Evolutionary conservation across 345 rosid species (phyloP).

Genomic region (Toxicodendron radicans): DNA sequence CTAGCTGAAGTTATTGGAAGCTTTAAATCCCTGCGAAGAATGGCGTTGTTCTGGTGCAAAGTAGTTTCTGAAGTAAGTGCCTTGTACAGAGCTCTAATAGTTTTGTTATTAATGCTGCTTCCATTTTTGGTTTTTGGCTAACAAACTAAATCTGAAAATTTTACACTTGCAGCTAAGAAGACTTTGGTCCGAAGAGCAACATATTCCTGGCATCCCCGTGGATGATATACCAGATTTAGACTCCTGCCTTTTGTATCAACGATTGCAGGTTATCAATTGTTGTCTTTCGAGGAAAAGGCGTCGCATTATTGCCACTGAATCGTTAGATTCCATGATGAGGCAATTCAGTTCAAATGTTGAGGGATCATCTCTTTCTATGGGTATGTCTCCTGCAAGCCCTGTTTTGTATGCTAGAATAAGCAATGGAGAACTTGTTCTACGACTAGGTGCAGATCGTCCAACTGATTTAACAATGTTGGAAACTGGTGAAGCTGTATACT

Average conservation of each 20-base stretch:
- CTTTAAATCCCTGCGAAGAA: constrained; percentile 66
- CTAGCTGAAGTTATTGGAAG: constrained; percentile 93
- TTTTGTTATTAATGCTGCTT: background rate
- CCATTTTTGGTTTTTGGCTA: constrained; percentile 18
- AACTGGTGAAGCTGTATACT: constrained; percentile 86
- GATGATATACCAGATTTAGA: constrained; percentile 79
- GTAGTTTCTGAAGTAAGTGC: constrained; percentile 79
- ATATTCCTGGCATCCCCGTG: constrained; percentile 75
- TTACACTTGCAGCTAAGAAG: constrained; percentile 65
- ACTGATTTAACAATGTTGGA: constrained; percentile 79
- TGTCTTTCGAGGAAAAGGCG: constrained; percentile 83
- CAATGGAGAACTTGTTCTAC: constrained; percentile 71
- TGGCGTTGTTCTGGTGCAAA: constrained; percentile 87
- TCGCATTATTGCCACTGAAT: constrained; percentile 52
- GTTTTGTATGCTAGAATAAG: constrained; percentile 58
- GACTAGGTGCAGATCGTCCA: constrained; percentile 60
- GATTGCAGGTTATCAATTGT: constrained; percentile 87
- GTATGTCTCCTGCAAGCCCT: constrained; percentile 30
- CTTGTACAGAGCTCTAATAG: constrained; percentile 16
- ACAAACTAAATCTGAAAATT: constrained; percentile 17
- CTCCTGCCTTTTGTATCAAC: constrained; percentile 82
- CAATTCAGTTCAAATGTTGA: constrained; percentile 46
- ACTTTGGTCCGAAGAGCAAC: constrained; percentile 73
- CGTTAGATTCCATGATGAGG: constrained; percentile 66
- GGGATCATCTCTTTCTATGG: constrained; percentile 36